A percentile compares a stretch with the other conserved stretches of the same genome.
Evolutionary conservation across 2,329 filamentous ascomycete genomes (phyloP).

Genomic region (Lachnellula hyalina): DNA sequence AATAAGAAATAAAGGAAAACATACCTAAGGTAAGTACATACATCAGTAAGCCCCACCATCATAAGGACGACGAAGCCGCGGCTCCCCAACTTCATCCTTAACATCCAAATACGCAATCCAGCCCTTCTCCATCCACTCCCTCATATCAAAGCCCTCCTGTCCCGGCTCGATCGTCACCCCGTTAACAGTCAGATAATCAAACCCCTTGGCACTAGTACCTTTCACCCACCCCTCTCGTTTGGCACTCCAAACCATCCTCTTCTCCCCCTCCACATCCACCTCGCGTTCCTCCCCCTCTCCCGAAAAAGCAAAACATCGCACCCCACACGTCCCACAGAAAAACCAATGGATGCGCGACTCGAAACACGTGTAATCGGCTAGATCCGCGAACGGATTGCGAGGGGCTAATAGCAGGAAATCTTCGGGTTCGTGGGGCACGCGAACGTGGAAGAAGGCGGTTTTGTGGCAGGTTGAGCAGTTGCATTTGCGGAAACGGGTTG

Average conservation of each 20-base stretch:
- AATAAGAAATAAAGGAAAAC: no score
- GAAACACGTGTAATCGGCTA: slow-evolving; percentile 38
- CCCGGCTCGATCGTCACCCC: slow-evolving; percentile 34
- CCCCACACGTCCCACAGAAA: slow-evolving; percentile 43
- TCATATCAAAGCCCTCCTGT: slow-evolving; percentile 36
- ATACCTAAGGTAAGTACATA: no score
- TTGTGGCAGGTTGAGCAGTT: slow-evolving; percentile 48
- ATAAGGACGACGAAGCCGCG: slow-evolving; percentile 19
- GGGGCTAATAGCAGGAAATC: slow-evolving; percentile 45
- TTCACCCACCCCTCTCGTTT: slow-evolving; percentile 28
- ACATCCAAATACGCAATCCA: slow-evolving; percentile 28
- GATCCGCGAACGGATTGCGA: slow-evolving; percentile 31
- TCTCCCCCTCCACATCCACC: slow-evolving; percentile 13
- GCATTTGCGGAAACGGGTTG: slow-evolving; percentile 31
- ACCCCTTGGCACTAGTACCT: slow-evolving; percentile 15
- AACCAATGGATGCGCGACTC: slow-evolving; percentile 35
- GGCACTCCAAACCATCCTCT: slow-evolving; percentile 27
- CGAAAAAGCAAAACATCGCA: slow-evolving; percentile 38
- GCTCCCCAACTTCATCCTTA: slow-evolving; percentile 9
- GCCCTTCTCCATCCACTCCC: slow-evolving; percentile 34
- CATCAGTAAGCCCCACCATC: slow-evolving; percentile 25
- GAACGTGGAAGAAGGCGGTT: slow-evolving; percentile 41
- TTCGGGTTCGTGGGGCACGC: slow-evolving; percentile 32
- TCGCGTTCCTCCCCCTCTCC: slow-evolving; percentile 31
- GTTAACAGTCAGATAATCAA: slow-evolving; percentile 36